Conservation (phyloP, 225 moss, liverwort and hornwort species). For the Takakia lepidozioides region DNA sequence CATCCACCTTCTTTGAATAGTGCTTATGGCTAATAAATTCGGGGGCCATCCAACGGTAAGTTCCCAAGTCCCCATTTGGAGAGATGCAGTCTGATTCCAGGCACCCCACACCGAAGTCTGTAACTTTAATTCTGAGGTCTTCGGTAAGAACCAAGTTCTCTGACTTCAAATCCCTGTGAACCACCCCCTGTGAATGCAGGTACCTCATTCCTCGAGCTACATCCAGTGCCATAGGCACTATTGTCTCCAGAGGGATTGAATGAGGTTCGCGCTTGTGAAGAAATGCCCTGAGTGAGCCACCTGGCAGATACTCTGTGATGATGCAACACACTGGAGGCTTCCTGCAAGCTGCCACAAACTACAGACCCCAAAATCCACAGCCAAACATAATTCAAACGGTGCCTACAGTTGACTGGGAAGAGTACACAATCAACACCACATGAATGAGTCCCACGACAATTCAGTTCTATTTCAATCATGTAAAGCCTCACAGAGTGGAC, state of each 20-base stretch:
- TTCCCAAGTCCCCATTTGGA: constrained; percentile 61
- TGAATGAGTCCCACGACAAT: no score
- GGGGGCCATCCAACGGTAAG: constrained; percentile 96
- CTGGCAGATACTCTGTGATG: constrained; percentile 68
- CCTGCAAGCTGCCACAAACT: constrained; percentile 70
- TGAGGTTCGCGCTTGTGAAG: constrained; percentile 42
- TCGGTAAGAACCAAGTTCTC: constrained; percentile 67
- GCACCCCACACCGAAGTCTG: constrained; percentile 86
- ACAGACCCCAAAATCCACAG: no score
- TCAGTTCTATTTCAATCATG: no score
- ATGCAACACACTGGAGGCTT: constrained; percentile 65
- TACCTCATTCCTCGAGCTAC: constrained; percentile 83
- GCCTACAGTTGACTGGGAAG: no score
- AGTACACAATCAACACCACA: no score
- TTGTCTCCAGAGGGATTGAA: constrained; percentile 28
- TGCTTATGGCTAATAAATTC: constrained; percentile 72
- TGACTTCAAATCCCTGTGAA: constrained; percentile 81
- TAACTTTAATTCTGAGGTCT: constrained; percentile 49
- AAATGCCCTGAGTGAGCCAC: constrained; percentile 65
- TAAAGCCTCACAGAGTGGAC: no score
- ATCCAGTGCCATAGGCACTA: constrained; percentile 61
- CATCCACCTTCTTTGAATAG: constrained; percentile 79
- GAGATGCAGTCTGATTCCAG: constrained; percentile 61
- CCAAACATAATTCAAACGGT: no score
- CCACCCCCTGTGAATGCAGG: constrained; percentile 75